Evolutionary conservation across 192 early-diverging fungal genomes (phyloP).

Genomic region (Coemansia nantahalensis): DNA sequence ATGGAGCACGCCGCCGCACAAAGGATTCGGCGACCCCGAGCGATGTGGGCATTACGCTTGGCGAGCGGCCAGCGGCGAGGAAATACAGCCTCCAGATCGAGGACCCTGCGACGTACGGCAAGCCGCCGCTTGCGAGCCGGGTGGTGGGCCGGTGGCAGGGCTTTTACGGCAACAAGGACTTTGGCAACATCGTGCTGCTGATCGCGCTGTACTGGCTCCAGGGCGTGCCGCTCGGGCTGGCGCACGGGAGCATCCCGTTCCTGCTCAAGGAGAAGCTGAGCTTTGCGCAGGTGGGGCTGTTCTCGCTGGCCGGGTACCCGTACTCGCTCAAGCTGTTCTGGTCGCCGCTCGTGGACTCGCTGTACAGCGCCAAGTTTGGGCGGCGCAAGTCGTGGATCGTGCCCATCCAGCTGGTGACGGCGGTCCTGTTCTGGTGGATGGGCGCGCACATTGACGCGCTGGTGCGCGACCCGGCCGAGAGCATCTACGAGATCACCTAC

Average conservation of each 20-base stretch:
- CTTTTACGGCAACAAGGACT: conserved; percentile 52
- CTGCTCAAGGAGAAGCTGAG: conserved; percentile 91
- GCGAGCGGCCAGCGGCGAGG: too few relatives aligned
- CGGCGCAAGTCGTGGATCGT: conserved; percentile 97
- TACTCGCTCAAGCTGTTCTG: conserved; percentile 98
- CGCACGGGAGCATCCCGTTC: conserved; percentile 90
- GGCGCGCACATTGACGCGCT: conserved; percentile 73
- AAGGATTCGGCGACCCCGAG: too few relatives aligned
- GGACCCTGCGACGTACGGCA: conserved; percentile 33
- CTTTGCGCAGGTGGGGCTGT: conserved; percentile 89
- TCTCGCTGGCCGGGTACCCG: conserved; percentile 93
- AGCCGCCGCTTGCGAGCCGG: neutral
- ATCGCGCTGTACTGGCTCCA: conserved; percentile 76
- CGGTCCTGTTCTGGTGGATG: conserved; percentile 74
- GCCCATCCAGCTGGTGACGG: conserved; percentile 92
- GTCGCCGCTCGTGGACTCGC: conserved; percentile 95
- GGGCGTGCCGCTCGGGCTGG: conserved; percentile 90
- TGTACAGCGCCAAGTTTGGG: conserved; percentile 79
- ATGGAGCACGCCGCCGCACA: too few relatives aligned
- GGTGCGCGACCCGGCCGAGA: conserved; percentile 53
- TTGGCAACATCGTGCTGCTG: conserved; percentile 55
- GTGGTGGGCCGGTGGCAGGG: conserved; percentile 19
- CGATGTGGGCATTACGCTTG: too few relatives aligned
- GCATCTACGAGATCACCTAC: conserved; percentile 61
- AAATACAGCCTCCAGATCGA: conserved; percentile 16